Evolutionary conservation across 169 alveolate species (phyloP), one percentile per base, ranked within the genome.

Genomic region (Plasmodium cynomolgi): DNA sequence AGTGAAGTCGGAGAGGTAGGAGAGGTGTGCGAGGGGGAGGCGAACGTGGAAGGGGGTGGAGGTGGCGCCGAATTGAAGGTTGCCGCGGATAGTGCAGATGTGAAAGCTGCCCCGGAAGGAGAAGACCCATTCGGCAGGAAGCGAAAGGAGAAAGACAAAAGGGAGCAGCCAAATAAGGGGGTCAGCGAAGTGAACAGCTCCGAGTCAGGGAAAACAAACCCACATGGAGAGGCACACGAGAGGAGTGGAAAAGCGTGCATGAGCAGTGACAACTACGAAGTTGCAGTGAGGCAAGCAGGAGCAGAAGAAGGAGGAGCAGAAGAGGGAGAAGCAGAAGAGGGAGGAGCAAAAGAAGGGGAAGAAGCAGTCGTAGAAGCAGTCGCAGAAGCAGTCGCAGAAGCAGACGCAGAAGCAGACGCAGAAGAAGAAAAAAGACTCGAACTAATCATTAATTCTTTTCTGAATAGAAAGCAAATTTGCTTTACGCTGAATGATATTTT

Each of bases 401-500:
- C 4, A 39, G 44, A 56, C 15, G 54, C 31, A 29, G 93, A 85
- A 31, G n/a, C n/a, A n/a, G n/a, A n/a, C n/a, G n/a, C n/a, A n/a
- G 83, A 79, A 7, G 94, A 88, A 39, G 81, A 88, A 41, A 77
- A 58, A 34, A 79, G 47, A 58, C 62, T 88, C 44, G 68, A 37
- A 34, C 23, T 77, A 88, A 79, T 88, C 33, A 88, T 88, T 41
- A 81, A 88, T 11, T 37, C 37, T 2, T 88, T 79, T 79, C 8
- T 88, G 58, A n/a, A 41, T 37, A 88, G 71, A 6, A 79, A 79
- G 13, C 81, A 88, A 58, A 58, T 88, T 20, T 58, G 6, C 56
- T 88, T 88, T 79, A 75, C 58, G 3, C 37, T 77, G 88, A 88
- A 79, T 68, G 94, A 88, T 26, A 79, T 88, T 34, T 88, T 79